Evolutionary conservation across 441 rosid species (phyloP).

Genomic region (Oxalis stricta): DNA sequence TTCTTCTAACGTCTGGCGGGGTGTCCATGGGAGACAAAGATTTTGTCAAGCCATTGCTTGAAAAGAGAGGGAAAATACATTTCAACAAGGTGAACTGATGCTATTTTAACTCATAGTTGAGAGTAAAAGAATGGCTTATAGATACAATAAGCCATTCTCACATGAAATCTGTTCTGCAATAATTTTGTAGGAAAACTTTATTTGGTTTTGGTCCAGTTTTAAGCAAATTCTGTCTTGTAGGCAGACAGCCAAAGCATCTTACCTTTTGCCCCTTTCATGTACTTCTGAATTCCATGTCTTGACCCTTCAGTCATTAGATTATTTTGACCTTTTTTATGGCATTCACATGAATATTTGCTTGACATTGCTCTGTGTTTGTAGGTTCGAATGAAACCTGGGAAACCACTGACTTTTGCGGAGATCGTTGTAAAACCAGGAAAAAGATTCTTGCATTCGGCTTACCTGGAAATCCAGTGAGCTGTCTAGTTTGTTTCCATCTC

Average conservation of each 20-base stretch:
- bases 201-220: no score
- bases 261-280: neutral
- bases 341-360: conserved; percentile 2
- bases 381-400: conserved; percentile 93
- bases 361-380: conserved; percentile 20
- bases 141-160: neutral
- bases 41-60: conserved; percentile 74
- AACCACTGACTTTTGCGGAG: conserved; percentile 86
- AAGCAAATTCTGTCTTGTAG: no score
- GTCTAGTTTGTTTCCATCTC: conserved; percentile 81
- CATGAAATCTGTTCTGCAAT: no score
- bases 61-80: conserved; percentile 58
- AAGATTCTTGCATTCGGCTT: conserved; percentile 84
- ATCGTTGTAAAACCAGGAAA: conserved; percentile 27
- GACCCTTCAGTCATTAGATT: neutral
- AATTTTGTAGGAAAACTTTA: no score
- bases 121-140: neutral
- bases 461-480: conserved; percentile 97
- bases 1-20: conserved; percentile 89
- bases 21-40: conserved; percentile 99
- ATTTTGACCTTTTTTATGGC: conserved; percentile 9
- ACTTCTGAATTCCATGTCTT: neutral
- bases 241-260: no score
- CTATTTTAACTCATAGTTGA: neutral
- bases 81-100: conserved; percentile 49